A percentile compares a stretch with the other conserved stretches of the same genome.
phyloP scores from a whole-genome alignment of 2,329 filamentous ascomycete species.

The Rugonectria rugulosa region DNA sequence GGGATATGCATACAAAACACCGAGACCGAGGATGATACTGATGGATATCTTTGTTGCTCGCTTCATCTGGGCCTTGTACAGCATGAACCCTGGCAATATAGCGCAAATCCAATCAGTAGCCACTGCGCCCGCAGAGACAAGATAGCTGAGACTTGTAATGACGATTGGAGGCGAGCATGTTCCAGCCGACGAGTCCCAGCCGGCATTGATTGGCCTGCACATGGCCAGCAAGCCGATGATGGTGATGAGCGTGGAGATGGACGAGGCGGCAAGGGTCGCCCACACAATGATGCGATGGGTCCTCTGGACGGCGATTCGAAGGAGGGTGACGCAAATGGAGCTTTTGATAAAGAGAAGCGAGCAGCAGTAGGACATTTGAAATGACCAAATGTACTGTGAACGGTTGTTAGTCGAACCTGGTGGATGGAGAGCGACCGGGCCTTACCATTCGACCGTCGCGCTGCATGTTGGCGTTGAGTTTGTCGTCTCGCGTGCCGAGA shows the following conservation, averaged over 20 bases:
- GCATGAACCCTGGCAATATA: slow-evolving; percentile 22
- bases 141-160: slow-evolving; percentile 11
- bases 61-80: slow-evolving; percentile 29
- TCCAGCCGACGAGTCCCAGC: slow-evolving; percentile 10
- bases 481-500: slow-evolving; percentile 15
- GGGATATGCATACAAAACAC: slow-evolving; percentile 17
- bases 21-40: slow-evolving; percentile 22
- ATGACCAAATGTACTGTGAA: slow-evolving; percentile 20
- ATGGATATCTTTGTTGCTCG: slow-evolving; percentile 24
- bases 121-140: slow-evolving; percentile 15
- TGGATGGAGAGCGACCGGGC: too few species aligned
- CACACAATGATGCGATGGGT: slow-evolving; percentile 25
- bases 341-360: slow-evolving; percentile 25
- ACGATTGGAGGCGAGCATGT: slow-evolving; percentile 8
- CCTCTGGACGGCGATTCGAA: slow-evolving; percentile 24
- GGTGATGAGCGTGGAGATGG: slow-evolving; percentile 6
- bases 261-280: slow-evolving; percentile 8
- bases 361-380: slow-evolving; percentile 11
- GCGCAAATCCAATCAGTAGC: slow-evolving; percentile 24
- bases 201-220: slow-evolving; percentile 11
- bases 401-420: background rate
- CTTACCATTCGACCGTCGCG: slow-evolving; percentile 18
- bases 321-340: slow-evolving; percentile 25
- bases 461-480: slow-evolving; percentile 16
- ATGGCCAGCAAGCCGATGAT: slow-evolving; percentile 17